Conservation (phyloP, 768 basidiomycete species). For the Tremella fuciformis region DNA sequence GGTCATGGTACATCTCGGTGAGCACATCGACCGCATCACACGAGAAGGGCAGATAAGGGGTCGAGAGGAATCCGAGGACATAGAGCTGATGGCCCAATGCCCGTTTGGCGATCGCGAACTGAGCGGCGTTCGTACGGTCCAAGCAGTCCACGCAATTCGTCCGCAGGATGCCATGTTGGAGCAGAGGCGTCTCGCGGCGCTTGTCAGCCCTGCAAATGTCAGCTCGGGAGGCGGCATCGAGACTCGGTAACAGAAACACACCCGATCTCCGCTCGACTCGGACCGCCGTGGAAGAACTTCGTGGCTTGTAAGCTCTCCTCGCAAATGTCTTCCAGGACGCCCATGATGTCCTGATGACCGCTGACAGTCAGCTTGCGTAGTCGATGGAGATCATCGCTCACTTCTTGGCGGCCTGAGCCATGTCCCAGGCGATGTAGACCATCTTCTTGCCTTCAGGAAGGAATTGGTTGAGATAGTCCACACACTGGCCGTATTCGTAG, state of each 20-base stretch:
- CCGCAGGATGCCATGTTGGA: constrained; percentile 89
- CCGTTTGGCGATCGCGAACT: constrained; percentile 93
- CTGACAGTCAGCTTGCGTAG: constrained; percentile 53
- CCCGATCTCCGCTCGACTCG: constrained; percentile 52
- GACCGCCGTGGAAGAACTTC: constrained; percentile 90
- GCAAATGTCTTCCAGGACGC: constrained; percentile 88
- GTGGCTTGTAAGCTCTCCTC: constrained; percentile 89
- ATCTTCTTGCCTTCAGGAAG: constrained; percentile 80
- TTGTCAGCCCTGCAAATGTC: constrained; percentile 8
- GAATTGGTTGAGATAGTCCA: constrained; percentile 91
- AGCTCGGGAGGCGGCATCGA: background rate
- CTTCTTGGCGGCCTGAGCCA: constrained; percentile 93
- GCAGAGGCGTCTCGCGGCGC: constrained; percentile 54
- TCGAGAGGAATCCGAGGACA: constrained; percentile 82
- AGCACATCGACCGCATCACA: constrained; percentile 94
- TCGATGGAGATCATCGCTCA: constrained; percentile 48
- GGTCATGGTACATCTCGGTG: constrained; percentile 98
- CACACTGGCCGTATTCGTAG: constrained; percentile 87
- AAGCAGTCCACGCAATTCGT: constrained; percentile 97
- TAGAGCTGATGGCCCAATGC: constrained; percentile 93
- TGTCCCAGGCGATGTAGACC: constrained; percentile 92
- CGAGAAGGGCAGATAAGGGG: constrained; percentile 81
- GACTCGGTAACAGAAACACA: constrained; percentile 6
- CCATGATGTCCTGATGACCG: constrained; percentile 92
- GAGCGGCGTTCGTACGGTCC: constrained; percentile 92